A percentile compares a stretch with the other conserved stretches of the same genome.
phyloP scores from a whole-genome alignment of 331 rosid species.

The Malus hybrid region DNA sequence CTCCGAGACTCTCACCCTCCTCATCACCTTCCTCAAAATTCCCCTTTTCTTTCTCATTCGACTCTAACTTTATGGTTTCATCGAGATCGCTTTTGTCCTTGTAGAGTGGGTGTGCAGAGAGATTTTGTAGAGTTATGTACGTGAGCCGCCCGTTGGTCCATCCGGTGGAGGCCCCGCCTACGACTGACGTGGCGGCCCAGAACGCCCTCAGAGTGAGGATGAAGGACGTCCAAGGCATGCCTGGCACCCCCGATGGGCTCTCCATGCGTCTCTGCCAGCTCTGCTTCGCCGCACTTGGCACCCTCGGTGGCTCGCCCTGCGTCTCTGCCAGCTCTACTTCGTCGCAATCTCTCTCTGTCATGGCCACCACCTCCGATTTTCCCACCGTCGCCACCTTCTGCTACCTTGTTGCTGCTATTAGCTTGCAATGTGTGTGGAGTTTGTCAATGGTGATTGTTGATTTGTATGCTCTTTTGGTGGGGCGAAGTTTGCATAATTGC shows the following conservation, averaged over 20 bases:
- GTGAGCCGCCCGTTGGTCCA: slow-evolving; percentile 55
- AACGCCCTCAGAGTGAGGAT: slow-evolving; percentile 38
- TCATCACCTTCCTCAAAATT: neutral
- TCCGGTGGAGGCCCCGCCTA: slow-evolving; percentile 58
- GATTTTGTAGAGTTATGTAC: slow-evolving; percentile 14
- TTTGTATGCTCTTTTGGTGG: slow-evolving; percentile 29
- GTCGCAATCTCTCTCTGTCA: slow-evolving; percentile 40
- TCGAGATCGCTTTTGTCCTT: neutral
- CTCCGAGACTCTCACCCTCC: too few species aligned
- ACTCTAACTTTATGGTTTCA: neutral
- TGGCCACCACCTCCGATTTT: slow-evolving; percentile 56
- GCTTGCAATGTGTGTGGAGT: slow-evolving; percentile 45
- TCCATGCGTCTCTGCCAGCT: slow-evolving; percentile 46
- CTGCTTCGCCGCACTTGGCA: slow-evolving; percentile 19
- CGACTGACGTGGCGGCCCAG: slow-evolving; percentile 19
- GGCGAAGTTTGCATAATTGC: slow-evolving; percentile 26
- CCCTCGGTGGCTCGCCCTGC: too few species aligned
- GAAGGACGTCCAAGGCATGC: slow-evolving; percentile 64
- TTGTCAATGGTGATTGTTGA: slow-evolving; percentile 35
- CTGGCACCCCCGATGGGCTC: slow-evolving; percentile 51
- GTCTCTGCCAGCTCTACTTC: too few species aligned
- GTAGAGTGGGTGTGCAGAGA: neutral
- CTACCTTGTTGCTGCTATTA: slow-evolving; percentile 36
- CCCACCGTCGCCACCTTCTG: slow-evolving; percentile 62
- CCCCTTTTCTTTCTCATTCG: neutral